phyloP scores from a whole-genome alignment of 2,329 filamentous ascomycete species.

The Lachnellula suecica region DNA sequence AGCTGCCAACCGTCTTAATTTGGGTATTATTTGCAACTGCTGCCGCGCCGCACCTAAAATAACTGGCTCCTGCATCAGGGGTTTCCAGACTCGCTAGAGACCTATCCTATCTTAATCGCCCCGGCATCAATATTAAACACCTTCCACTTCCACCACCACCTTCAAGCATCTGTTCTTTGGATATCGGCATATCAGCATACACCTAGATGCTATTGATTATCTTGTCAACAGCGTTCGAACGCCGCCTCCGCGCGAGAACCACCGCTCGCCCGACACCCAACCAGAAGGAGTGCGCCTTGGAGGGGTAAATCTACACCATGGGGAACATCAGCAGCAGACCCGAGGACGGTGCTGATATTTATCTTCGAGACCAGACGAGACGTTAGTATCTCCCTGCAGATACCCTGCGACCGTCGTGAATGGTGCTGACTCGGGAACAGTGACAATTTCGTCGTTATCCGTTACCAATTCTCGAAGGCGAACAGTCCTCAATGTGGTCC shows the following conservation, averaged over 20 bases:
- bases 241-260: slow-evolving; percentile 18
- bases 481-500: slow-evolving; percentile 72
- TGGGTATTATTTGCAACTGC: too few species aligned
- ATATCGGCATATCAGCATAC: slow-evolving; percentile 23
- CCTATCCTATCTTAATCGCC: too few species aligned
- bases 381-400: slow-evolving; percentile 56
- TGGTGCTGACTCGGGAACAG: slow-evolving; percentile 45
- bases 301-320: slow-evolving; percentile 57
- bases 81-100: too few species aligned
- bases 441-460: slow-evolving; percentile 81
- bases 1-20: too few species aligned
- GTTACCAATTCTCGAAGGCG: slow-evolving; percentile 79
- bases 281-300: slow-evolving; percentile 20
- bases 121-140: background rate
- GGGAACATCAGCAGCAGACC: slow-evolving; percentile 87
- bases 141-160: slow-evolving; percentile 2
- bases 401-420: slow-evolving; percentile 4
- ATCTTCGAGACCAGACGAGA: slow-evolving; percentile 87
- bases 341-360: slow-evolving; percentile 79
- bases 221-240: slow-evolving; percentile 22
- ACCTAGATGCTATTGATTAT: slow-evolving; percentile 31
- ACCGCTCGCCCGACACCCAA: slow-evolving; percentile 4
- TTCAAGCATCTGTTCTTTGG: slow-evolving; percentile 22
- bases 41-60: too few species aligned
- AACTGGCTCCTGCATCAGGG: too few species aligned